Base-by-base conservation (phyloP, 306 rosid genomes). In the Corylus avellana region DNA sequence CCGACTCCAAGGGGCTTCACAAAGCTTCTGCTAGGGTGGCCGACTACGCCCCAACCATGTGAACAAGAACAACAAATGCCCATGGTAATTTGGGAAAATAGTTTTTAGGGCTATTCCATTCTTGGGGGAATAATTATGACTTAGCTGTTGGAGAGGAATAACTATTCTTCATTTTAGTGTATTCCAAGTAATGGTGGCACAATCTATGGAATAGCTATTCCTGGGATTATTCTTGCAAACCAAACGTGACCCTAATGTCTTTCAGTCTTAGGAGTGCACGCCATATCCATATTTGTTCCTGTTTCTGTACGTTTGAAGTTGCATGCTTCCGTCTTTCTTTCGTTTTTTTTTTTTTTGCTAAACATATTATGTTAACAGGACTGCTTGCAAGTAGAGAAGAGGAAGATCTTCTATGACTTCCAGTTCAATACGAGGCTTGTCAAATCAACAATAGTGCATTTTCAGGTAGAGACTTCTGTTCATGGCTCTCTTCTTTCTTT, bases 361-460 rank as follows among this genome's bases (percentile, higher is more conserved):
- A 55, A 75, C 35, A 35, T 67, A 12, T 46, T 46, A 32, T 48
- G 46, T 79, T 84, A 14, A 44, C 75, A 95, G 99, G 96, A 93
- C 73, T 91, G 94, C 81, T 83, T 95, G 86, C 84, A 85, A 76
- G 87, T 88, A 59, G 84, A 84, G 86, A 90, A 80, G 81, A 93
- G 94, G 81, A 89, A 84, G 67, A 78, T 75, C 47, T 95, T 86
- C 74, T 95, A 86, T 85, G 99, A 95, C 84, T 95, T 95, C 77
- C 92, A 88, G 81, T 93, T 89, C 88, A 95, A 91, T 67, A 93
- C 99, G 54, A 93, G 99, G 90, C 90, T 92, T 47, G 97, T 95
- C 74, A 91, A 90, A 68, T 90, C 99, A 8, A 92, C 99, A 35
- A 87, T 95, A 56, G 94, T 88, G 79, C 99, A 95, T 78, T 95